Evolutionary conservation across 805 yeast species (phyloP), one percentile per base, ranked within the genome.

Genomic region (Sungouiozyma ichnusensis): DNA sequence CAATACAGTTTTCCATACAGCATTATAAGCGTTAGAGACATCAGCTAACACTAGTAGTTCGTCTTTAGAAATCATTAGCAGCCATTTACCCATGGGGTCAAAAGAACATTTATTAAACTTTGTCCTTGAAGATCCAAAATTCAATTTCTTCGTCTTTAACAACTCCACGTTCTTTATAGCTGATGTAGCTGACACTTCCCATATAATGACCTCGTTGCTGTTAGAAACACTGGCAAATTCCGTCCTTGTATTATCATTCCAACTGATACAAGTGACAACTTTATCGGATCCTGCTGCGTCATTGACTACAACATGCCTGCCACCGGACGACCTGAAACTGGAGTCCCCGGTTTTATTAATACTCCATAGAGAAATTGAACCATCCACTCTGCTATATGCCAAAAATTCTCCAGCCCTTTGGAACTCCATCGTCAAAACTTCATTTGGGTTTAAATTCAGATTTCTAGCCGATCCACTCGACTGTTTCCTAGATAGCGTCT

Each of bases 1-100:
- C 4, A 53, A 19, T 2, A 44, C 41, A 15, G 35, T 40, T 2
- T 39, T 27, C 24, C 44, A 34, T 5, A 33, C 59, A 8, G 40
- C 57, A 57, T 36, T 46, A 24, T 7, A 24, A 7, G 9, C 29
- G 29, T 24, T 24, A 11, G 29, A 40, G 1, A 63, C 65, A 20
- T 66, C 60, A 38, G 64, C 64, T 3, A 76, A 45, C 7, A 51
- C 45, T 1, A 77, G 37, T 3, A 55, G 57, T 16, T 68, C 66
- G 20, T 60, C 60, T 39, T 67, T 55, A 20, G 73, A 71, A 2
- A 67, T 67, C 13, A 68, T 74, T 2, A 68, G 62, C 27, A 79
- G 48, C 48, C 65, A 58, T 27, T 59, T 58, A 0, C 81, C 80
- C 50, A 69, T 74, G 3, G 66, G 60, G 14, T 74, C 69, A 52